Conservation (phyloP, 371 early-diverging fungal species). For the Actinomucor elegans region DNA sequence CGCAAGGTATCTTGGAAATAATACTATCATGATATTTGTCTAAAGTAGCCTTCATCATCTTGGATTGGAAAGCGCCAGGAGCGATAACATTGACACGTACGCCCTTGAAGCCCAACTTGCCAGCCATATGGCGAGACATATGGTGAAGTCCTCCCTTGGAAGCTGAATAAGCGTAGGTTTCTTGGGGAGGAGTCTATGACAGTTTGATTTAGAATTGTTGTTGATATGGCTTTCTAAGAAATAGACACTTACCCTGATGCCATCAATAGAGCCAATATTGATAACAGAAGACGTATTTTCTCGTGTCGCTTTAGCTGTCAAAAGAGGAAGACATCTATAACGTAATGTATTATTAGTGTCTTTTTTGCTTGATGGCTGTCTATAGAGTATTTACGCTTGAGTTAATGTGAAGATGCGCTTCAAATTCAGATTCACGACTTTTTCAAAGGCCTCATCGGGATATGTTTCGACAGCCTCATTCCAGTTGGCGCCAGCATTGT, state of each 20-base stretch:
- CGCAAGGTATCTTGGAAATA: slow-evolving; percentile 59
- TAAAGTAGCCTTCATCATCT: slow-evolving; percentile 86
- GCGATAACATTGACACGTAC: slow-evolving; percentile 88
- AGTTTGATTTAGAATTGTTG: not conserved
- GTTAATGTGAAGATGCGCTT: slow-evolving; percentile 82
- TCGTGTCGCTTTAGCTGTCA: slow-evolving; percentile 61
- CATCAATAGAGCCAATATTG: slow-evolving; percentile 74
- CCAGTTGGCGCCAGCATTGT: slow-evolving; percentile 81
- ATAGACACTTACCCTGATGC: slow-evolving; percentile 46
- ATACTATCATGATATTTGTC: slow-evolving; percentile 59
- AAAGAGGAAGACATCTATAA: slow-evolving; percentile 71
- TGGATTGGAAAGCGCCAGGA: slow-evolving; percentile 85
- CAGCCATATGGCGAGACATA: slow-evolving; percentile 66
- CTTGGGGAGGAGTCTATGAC: slow-evolving; percentile 41
- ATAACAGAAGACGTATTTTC: slow-evolving; percentile 49
- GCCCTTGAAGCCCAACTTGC: slow-evolving; percentile 54
- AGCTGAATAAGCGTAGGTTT: slow-evolving; percentile 75
- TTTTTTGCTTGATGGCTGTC: no score
- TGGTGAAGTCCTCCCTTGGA: slow-evolving; percentile 82
- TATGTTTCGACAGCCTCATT: slow-evolving; percentile 55
- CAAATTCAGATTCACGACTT: slow-evolving; percentile 84
- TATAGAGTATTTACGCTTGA: slow-evolving; percentile 55
- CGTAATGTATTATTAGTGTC: no score
- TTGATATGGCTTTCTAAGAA: not conserved
- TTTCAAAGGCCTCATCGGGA: slow-evolving; percentile 68